Base-by-base conservation (phyloP, 805 yeast species). In the Metschnikowia hibisci region DNA sequence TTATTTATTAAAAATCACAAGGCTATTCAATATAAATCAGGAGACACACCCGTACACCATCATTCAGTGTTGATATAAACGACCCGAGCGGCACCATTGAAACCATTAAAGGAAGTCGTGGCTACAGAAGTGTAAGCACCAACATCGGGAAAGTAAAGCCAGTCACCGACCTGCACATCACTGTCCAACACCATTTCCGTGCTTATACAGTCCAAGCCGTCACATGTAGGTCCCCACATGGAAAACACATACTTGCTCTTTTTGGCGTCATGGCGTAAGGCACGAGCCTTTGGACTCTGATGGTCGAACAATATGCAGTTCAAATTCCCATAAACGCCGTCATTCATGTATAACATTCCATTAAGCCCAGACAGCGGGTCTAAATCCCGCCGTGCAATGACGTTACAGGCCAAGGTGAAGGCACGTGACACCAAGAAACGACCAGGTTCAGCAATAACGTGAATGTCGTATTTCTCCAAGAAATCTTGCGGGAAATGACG, bases 191-290 rank as follows among this genome's bases (percentile, higher is more conserved):
- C 54, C 46, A 79, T 69, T 29, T 68, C 71, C 36, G 70, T 62
- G 14, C 84, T 62, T 45, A 91, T 79, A 62, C 95, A 84, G 63
- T 91, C 99, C 50, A 91, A 73, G 3, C 97, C 97, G 66, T 91
- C 99, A 68, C 99, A 91, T 14, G 98, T 91, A 34, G 98, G 99
- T 5, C 99, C 99, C 99, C 99, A 91, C 47, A 93, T 75, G 3
- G 96, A 86, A 41, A 77, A 83, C 34, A 62, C 62, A 50, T 62
- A 56, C 32, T 34, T 30, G n/a, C 25, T 46, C 47, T 47, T 48
- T 44, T 40, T 25, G 62, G 69, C 15, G n/a, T 42, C 51, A 11
- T 45, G 48, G 53, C 73, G 39, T 46, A 90, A 71, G 5, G 87
- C 84, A 50, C 69, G 71, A 9, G 96, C 85, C 31, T 63, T 60